These are phyloP conservation scores for Antonospora locustae DNA, from an alignment of 371 early-diverging fungal genomes.

Conservation along the genomic window DNA sequence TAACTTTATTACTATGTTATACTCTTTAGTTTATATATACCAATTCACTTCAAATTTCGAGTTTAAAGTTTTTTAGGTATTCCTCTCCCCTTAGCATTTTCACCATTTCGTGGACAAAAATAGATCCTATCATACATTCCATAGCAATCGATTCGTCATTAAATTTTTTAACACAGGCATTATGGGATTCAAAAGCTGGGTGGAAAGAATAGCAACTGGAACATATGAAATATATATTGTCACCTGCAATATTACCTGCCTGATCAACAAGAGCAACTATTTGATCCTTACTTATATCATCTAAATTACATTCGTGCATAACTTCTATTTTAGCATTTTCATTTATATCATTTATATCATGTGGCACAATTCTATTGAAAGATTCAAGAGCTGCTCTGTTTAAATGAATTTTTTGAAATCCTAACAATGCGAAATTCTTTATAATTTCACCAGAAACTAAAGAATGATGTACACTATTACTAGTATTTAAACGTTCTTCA, in stretches of 20 bases:
- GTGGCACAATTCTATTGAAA: slow-evolving; percentile 17
- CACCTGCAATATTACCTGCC: background rate
- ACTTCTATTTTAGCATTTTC: slow-evolving; percentile 5
- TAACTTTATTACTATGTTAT: too few relatives aligned
- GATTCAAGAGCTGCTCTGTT: slow-evolving; percentile 8
- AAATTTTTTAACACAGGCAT: background rate
- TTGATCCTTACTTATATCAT: background rate
- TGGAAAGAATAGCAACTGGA: background rate
- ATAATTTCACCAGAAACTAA: slow-evolving; percentile 38
- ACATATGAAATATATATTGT: background rate
- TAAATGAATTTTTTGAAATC: slow-evolving; percentile 7
- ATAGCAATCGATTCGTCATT: background rate
- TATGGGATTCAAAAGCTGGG: background rate
- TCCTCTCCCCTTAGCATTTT: slow-evolving; percentile 16
- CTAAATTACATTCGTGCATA: background rate
- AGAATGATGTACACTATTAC: background rate
- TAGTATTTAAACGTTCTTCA: too few relatives aligned
- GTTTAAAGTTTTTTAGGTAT: slow-evolving; percentile 6
- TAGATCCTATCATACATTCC: slow-evolving; percentile 37
- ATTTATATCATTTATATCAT: slow-evolving; percentile 22
- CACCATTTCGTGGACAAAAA: slow-evolving; percentile 36
- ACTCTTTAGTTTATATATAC: background rate
- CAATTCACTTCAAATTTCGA: background rate
- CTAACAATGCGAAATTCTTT: slow-evolving; percentile 39
- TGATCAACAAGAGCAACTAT: background rate